A percentile compares a stretch with the other conserved stretches of the same genome.
Conservation (phyloP, 2,329 filamentous ascomycete species). For the Capronia americana region DNA sequence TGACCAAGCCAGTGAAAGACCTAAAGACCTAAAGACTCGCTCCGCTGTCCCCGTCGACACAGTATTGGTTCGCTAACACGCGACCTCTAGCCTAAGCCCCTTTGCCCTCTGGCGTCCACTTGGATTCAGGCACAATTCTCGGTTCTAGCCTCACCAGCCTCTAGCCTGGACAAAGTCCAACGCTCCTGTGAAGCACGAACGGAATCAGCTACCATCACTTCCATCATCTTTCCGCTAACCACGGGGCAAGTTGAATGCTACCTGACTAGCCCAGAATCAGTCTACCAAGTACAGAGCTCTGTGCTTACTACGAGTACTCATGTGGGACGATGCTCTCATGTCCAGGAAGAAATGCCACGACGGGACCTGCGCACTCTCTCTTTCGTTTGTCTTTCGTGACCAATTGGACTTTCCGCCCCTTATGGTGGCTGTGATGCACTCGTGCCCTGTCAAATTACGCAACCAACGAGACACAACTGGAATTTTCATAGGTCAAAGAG, state of each 20-base stretch:
- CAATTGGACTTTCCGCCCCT: neutral
- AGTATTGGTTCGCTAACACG: conserved; percentile 20
- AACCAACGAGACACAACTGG: neutral
- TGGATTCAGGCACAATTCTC: conserved; percentile 9
- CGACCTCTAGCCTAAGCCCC: conserved; percentile 7
- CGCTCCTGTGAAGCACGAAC: conserved; percentile 12
- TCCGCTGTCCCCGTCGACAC: conserved; percentile 4
- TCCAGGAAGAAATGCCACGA: neutral
- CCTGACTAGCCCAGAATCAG: neutral
- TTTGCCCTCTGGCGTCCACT: conserved; percentile 8
- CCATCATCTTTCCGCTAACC: conserved; percentile 1
- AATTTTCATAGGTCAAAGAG: neutral
- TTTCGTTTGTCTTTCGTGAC: neutral
- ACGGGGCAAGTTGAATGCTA: conserved; percentile 9
- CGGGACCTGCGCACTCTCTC: neutral
- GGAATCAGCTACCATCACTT: conserved; percentile 2
- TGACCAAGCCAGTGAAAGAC: neutral
- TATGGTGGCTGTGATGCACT: neutral
- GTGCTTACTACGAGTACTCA: neutral
- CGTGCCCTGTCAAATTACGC: neutral
- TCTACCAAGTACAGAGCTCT: neutral
- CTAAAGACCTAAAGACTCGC: neutral
- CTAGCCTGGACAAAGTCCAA: neutral
- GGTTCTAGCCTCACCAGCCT: conserved; percentile 10
- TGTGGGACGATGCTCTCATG: neutral